phyloP scores from a whole-genome alignment of 345 rosid species.

The sweet orange (Citrus sinensis) region DNA sequence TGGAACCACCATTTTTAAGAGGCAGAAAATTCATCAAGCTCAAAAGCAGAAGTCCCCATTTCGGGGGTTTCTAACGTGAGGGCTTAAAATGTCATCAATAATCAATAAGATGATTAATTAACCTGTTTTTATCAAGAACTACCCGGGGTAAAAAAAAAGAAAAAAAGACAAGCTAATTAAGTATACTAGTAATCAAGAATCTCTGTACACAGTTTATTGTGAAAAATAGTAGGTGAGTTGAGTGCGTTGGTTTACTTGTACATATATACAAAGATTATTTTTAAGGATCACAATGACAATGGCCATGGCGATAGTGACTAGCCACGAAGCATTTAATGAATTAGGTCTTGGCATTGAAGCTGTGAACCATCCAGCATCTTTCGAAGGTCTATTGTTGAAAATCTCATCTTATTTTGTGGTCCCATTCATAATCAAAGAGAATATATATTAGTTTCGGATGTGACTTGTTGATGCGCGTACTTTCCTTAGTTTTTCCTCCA shows the following conservation, averaged over 20 bases:
- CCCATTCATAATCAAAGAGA: conserved; percentile 2
- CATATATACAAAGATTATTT: no score
- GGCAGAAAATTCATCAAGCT: background rate
- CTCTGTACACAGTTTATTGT: no score
- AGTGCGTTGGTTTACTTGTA: background rate
- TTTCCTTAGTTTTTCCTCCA: background rate
- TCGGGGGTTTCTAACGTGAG: background rate
- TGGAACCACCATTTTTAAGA: background rate
- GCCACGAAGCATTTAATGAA: conserved; percentile 18
- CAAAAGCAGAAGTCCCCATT: background rate
- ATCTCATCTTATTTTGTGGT: conserved; percentile 9
- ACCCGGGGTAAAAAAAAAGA: no score
- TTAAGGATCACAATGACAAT: background rate
- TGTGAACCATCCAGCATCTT: conserved; percentile 12
- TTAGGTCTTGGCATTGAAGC: conserved; percentile 28
- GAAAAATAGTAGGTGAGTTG: background rate
- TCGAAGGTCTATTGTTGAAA: background rate
- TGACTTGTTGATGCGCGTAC: background rate
- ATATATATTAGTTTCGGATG: background rate
- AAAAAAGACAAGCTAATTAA: background rate
- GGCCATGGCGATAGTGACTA: background rate
- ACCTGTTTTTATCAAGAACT: no score
- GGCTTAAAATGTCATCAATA: background rate
- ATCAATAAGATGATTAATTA: background rate
- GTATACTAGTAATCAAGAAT: background rate